Percentiles rank a stretch among this genome's conserved stretches.
Evolutionary conservation across 345 rosid genomes (phyloP).

Genomic region (Eucalyptus regnans): DNA sequence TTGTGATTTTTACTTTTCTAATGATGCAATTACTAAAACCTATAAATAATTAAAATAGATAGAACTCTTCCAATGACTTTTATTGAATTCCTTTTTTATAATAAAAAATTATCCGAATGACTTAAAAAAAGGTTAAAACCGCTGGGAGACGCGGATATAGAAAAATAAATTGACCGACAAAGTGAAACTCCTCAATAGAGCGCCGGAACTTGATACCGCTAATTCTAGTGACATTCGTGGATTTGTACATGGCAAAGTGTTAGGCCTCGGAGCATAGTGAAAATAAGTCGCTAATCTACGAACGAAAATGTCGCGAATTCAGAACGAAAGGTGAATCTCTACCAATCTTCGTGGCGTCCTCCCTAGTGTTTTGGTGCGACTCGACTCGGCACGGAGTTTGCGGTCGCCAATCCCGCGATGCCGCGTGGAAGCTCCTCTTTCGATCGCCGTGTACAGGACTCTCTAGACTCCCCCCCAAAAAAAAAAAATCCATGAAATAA

Average conservation of each 20-base stretch:
- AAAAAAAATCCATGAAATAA: background rate
- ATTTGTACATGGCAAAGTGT: background rate
- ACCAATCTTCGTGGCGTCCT: background rate
- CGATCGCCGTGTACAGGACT: background rate
- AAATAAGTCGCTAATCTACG: background rate
- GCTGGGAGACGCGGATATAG: accelerated
- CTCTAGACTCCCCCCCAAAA: background rate
- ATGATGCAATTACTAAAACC: background rate
- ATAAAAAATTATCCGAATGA: background rate
- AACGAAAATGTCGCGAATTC: background rate
- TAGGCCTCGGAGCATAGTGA: background rate
- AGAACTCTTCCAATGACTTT: background rate
- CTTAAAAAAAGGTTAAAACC: background rate
- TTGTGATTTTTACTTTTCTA: background rate
- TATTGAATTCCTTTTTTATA: too few species aligned
- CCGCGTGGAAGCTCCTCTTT: background rate
- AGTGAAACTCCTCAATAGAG: background rate
- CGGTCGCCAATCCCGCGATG: background rate
- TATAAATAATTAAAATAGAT: too few species aligned
- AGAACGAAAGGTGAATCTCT: background rate
- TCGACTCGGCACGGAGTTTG: background rate
- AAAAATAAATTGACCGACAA: background rate
- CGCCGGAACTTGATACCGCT: accelerated
- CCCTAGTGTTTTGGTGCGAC: background rate
- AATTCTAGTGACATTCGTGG: background rate